phyloP scores from a whole-genome alignment of 306 rosid genomes.

The Prunus padus region DNA sequence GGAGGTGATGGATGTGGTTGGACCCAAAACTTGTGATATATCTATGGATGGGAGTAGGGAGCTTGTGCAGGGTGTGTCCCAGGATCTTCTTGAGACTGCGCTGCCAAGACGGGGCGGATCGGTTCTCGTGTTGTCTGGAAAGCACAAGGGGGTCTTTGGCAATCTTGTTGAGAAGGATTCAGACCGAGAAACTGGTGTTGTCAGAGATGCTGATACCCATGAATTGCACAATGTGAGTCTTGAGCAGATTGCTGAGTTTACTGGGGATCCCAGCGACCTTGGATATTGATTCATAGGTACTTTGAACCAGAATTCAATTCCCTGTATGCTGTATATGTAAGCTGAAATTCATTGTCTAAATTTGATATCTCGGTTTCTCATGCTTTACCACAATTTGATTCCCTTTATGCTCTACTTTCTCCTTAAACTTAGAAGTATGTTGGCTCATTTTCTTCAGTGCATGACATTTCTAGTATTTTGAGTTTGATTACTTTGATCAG shows the following conservation, averaged over 20 bases:
- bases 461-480: neutral
- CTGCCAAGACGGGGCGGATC: constrained; percentile 74
- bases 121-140: constrained; percentile 73
- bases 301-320: neutral
- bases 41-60: constrained; percentile 75
- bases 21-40: constrained; percentile 70
- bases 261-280: constrained; percentile 76
- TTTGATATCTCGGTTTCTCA: neutral
- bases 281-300: constrained; percentile 56
- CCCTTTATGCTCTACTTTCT: neutral
- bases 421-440: neutral
- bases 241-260: constrained; percentile 78
- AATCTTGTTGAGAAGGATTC: constrained; percentile 74
- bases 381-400: neutral
- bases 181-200: constrained; percentile 57
- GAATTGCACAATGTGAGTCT: constrained; percentile 56
- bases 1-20: constrained; percentile 76
- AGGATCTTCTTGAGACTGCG: constrained; percentile 72
- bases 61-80: constrained; percentile 77
- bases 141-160: constrained; percentile 76
- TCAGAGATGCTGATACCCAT: constrained; percentile 77
- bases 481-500: neutral
- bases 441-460: neutral
- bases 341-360: neutral
- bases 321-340: neutral